Evolutionary conservation across 225 moss, liverwort and hornwort species (phyloP), one percentile per base, ranked within the genome.

Genomic region (Marchantia polymorpha): DNA sequence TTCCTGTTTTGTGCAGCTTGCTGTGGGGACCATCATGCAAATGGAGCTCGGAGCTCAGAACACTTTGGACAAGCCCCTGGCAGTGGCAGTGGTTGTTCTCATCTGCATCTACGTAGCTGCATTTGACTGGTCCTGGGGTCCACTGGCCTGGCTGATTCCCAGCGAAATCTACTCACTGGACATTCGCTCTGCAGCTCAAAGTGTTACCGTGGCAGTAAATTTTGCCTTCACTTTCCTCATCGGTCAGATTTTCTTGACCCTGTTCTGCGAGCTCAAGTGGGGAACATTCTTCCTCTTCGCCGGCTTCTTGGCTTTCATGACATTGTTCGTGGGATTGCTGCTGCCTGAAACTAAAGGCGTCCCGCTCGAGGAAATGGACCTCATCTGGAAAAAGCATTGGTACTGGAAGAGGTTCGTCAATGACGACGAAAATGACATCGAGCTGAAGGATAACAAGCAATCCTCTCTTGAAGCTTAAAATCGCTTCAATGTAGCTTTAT

Each of bases 81-180:
- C 86, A 47, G 7, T 84, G 10, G 56, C 68, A 64, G 85, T 90
- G 27, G 84, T 93, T 39, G 23, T 86, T 13, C 48, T 90, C 63
- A 81, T 91, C 29, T 93, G 93, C 26, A 39, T 82, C 7, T 90
- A 80, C 39, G 87, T 91, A 7, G 86, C 89, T 7, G 90, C 84
- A 0, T 95, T 84, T 23, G 92, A 90, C 6, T 93, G 93, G 90
- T 95, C 93, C 0, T 95, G 92, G 92, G 93, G 95, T 26, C 95
- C 95, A 0, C 82, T 95, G 12, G 77, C 82, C 0, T 95, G 92
- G 95, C 70, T 95, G 0, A 84, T 92, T 12, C 92, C 93, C 26
- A 92, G 91, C 49, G 95, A 95, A 64, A 93, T 95, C 12, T 87
- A 82, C 53, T 80, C 92, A 10, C 22, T 81, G 7, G 89, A 91